Percentiles rank a stretch among this genome's conserved stretches.
Conservation (phyloP, 2,329 filamentous ascomycete species). For the Leptodontidium sp. region DNA sequence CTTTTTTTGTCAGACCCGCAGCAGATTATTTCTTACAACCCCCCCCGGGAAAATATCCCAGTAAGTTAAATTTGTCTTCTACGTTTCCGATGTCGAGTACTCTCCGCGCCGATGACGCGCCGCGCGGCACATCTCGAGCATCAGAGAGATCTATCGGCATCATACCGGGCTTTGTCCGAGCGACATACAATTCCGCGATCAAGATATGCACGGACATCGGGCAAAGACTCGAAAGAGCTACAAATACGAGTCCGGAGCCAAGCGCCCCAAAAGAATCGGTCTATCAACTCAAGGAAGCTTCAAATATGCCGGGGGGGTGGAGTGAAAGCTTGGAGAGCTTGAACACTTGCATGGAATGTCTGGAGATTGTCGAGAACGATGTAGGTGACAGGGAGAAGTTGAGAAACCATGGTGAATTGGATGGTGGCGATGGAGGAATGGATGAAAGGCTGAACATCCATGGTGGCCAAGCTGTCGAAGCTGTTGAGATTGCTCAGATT, state of each 20-base stretch:
- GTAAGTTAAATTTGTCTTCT: too few relatives aligned
- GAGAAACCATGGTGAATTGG: too few relatives aligned
- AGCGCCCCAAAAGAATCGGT: neutral
- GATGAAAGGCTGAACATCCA: too few relatives aligned
- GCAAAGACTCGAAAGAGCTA: neutral
- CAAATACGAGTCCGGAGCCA: neutral
- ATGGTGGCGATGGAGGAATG: neutral
- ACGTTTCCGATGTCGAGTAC: neutral
- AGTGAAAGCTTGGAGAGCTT: conserved; percentile 8
- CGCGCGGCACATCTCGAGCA: too few relatives aligned
- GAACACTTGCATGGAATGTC: neutral
- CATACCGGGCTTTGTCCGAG: neutral
- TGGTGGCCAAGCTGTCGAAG: too few relatives aligned
- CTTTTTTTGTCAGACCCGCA: too few relatives aligned
- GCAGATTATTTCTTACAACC: too few relatives aligned
- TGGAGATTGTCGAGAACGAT: neutral
- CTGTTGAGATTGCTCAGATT: too few relatives aligned
- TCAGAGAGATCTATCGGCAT: neutral
- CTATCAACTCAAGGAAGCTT: neutral
- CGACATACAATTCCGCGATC: neutral
- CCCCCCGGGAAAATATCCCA: too few relatives aligned
- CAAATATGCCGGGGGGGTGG: neutral
- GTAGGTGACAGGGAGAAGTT: neutral
- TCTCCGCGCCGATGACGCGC: too few relatives aligned
- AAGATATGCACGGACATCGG: neutral